phyloP scores from a whole-genome alignment of 148 eudicot genomes.

The Camellia lanceoleosa region DNA sequence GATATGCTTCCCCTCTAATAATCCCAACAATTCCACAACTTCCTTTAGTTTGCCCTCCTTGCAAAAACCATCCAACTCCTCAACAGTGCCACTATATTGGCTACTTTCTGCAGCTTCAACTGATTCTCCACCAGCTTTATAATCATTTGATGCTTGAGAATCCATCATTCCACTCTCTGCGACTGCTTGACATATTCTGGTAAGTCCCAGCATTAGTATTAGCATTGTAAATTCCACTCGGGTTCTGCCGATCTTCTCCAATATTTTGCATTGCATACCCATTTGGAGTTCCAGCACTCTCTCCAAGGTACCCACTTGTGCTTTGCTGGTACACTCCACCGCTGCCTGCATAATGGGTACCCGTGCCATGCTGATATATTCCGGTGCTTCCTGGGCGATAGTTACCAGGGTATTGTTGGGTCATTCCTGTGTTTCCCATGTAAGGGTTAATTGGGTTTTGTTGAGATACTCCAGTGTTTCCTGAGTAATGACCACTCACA shows the following conservation, averaged over 20 bases:
- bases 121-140: slow-evolving; percentile 21
- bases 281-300: slow-evolving; percentile 16
- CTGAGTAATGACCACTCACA: background rate
- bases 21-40: slow-evolving; percentile 49
- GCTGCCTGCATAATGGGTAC: slow-evolving; percentile 6
- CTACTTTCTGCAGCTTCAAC: slow-evolving; percentile 23
- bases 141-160: slow-evolving; percentile 22
- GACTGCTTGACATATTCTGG: slow-evolving; percentile 18
- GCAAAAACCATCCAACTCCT: slow-evolving; percentile 51
- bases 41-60: slow-evolving; percentile 55
- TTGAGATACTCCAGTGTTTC: background rate
- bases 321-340: slow-evolving; percentile 17
- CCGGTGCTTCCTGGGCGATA: background rate
- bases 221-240: slow-evolving; percentile 17
- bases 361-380: slow-evolving; percentile 14
- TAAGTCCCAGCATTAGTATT: slow-evolving; percentile 15
- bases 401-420: slow-evolving; percentile 19
- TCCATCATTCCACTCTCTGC: slow-evolving; percentile 12
- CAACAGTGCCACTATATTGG: slow-evolving; percentile 31
- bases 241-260: slow-evolving; percentile 18
- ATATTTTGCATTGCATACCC: slow-evolving; percentile 18
- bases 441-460: slow-evolving; percentile 7
- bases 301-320: slow-evolving; percentile 11
- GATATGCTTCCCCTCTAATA: slow-evolving; percentile 36
- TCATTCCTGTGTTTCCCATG: slow-evolving; percentile 11